Base-by-base conservation (phyloP, 2,329 filamentous ascomycete genomes). In the Fonsecaea pedrosoi region DNA sequence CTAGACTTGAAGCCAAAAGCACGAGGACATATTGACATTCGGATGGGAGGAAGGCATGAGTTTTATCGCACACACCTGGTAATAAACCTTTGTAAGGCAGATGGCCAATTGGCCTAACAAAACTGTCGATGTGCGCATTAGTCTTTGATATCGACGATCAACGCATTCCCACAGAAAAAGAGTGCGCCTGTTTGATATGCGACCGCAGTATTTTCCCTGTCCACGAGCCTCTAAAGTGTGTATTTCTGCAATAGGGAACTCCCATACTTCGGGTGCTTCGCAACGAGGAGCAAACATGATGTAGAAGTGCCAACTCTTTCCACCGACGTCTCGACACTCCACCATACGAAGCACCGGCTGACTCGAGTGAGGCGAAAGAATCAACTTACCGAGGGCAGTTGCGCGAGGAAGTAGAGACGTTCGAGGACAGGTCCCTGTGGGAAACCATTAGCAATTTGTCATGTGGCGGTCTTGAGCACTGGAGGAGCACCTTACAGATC, bases 51-150 rank as follows among this genome's bases (percentile, higher is more conserved):
- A n/a, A 30, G 18, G 34, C 34, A 54, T 53, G 18, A 30, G 30
- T 37, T 32, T 3, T 7, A 54, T 4, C 12, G 7, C 37, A 68
- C 67, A 34, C 67, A 69, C 67, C 67, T 60, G 18, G 13, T 54
- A 34, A 13, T 62, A 34, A 53, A 38, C 35, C 38, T 53, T n/a
- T 48, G 18, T 35, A n/a, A 21, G 35, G 48, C 38, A 56, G 35
- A 35, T 8, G 34, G 13, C 25, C 18, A 40, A 32, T 37, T 15
- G 21, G 53, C 34, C 48, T 34, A 50, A 25, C 12, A 18, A 8
- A 35, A 30, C 32, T 37, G 54, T 34, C 32, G 21, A 30, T 55
- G 32, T 38, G 10, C 35, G 15, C 30, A 25, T 62, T 32, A 54
- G 42, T 34, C 34, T n/a, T 32, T 25, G 45, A 50, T 25, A 30